Evolutionary conservation across 2,329 filamentous ascomycete species (phyloP).

Genomic region (Ophiostoma tasmaniense): DNA sequence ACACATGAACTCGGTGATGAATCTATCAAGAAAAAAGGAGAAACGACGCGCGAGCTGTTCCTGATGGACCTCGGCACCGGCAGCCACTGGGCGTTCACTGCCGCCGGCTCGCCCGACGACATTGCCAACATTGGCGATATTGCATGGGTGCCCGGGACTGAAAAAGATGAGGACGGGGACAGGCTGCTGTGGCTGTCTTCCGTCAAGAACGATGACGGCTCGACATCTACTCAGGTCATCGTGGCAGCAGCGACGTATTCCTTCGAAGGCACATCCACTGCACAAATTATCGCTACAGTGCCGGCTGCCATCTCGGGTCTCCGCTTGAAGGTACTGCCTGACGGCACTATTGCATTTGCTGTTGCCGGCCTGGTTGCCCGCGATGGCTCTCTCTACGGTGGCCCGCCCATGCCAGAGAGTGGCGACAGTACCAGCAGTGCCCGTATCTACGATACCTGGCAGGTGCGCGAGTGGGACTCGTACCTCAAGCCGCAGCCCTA

Average conservation of each 20-base stretch:
- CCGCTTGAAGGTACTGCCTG: conserved; percentile 28
- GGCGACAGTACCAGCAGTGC: conserved; percentile 23
- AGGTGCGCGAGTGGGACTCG: conserved; percentile 29
- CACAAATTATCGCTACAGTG: conserved; percentile 19
- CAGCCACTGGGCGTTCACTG: conserved; percentile 20
- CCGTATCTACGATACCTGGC: conserved; percentile 29
- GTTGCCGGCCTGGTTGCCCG: conserved; percentile 28
- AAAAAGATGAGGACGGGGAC: neutral
- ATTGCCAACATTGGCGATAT: conserved; percentile 28
- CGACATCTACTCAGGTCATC: conserved; percentile 23
- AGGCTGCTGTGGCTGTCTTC: conserved; percentile 29
- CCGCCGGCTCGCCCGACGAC: conserved; percentile 21
- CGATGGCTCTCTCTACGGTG: conserved; percentile 26
- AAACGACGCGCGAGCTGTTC: conserved; percentile 28
- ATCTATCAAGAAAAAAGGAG: conserved; percentile 13
- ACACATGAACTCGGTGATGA: conserved; percentile 28
- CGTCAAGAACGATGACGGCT: conserved; percentile 25
- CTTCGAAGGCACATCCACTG: conserved; percentile 11
- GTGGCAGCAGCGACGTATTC: conserved; percentile 24
- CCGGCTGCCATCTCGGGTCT: conserved; percentile 28
- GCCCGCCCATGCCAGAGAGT: conserved; percentile 23
- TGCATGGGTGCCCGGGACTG: conserved; percentile 29
- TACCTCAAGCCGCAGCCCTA: conserved; percentile 28
- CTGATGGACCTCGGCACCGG: conserved; percentile 29
- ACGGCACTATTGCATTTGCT: conserved; percentile 31